Evolutionary conservation across 352 stramenopile genomes (phyloP).

Genomic region (Thraustochytrium aureum): DNA sequence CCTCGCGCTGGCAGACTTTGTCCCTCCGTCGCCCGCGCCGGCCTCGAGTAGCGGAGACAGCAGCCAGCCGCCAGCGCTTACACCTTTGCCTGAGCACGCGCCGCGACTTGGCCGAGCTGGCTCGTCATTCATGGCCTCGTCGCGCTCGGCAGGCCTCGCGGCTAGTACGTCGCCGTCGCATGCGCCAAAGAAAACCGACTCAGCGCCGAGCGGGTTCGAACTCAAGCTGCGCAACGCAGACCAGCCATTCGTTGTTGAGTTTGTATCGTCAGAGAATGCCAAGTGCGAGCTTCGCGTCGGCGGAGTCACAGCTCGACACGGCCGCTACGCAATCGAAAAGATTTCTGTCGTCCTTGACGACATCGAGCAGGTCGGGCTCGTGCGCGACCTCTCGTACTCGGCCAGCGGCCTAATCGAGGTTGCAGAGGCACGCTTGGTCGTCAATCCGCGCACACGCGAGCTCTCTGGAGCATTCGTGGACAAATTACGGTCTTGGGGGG

Average conservation of each 20-base stretch:
- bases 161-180: background rate
- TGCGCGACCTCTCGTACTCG: background rate
- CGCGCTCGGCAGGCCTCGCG: background rate
- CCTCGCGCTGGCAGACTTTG: background rate
- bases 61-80: too few species aligned
- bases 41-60: too few species aligned
- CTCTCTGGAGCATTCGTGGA: background rate
- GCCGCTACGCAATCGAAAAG: background rate
- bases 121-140: background rate
- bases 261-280: background rate
- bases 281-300: background rate
- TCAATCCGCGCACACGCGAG: background rate
- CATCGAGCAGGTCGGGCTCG: background rate
- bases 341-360: conserved; percentile 18
- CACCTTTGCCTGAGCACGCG: too few species aligned
- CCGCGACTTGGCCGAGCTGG: too few species aligned
- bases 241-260: conserved; percentile 33
- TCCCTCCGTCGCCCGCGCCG: too few species aligned
- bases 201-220: background rate
- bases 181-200: too few species aligned
- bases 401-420: too few species aligned
- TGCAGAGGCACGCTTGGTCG: background rate
- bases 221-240: conserved; percentile 15
- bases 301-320: background rate
- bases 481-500: background rate